A percentile compares a stretch with the other conserved stretches of the same genome.
Conservation (phyloP, 306 rosid genomes). For the Crotalaria pallida region DNA sequence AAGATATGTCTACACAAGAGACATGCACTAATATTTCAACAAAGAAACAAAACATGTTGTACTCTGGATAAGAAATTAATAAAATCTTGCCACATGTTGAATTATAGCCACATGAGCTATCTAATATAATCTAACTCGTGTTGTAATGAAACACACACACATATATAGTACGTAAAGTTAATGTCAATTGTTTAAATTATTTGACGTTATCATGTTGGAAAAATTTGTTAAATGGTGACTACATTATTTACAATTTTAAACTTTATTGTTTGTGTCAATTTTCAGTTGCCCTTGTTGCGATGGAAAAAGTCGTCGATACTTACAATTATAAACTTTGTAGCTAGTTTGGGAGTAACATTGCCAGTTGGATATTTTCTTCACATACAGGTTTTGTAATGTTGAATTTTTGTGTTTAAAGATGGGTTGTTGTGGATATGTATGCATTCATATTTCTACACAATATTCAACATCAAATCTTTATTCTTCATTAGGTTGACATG, state of each 20-base stretch:
- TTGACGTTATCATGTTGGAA: not conserved
- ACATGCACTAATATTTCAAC: no score
- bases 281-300: conserved; percentile 60
- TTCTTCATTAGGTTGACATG: no score
- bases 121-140: no score
- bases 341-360: conserved; percentile 62
- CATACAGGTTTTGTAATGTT: conserved; percentile 46
- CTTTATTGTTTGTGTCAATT: not conserved
- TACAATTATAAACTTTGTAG: conserved; percentile 65
- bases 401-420: not conserved
- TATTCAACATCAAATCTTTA: no score
- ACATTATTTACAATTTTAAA: not conserved
- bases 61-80: no score
- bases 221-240: not conserved
- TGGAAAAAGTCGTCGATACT: conserved; percentile 66
- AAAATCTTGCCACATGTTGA: no score
- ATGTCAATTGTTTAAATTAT: not conserved
- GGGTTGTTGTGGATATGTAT: not conserved
- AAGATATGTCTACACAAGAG: no score
- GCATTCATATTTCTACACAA: not conserved
- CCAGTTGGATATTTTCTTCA: conserved; percentile 76
- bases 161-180: no score
- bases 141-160: no score
- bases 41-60: no score
- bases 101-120: no score